Conservation (phyloP, 495 filamentous ascomycete genomes). For the Jackrogersella minutella region DNA sequence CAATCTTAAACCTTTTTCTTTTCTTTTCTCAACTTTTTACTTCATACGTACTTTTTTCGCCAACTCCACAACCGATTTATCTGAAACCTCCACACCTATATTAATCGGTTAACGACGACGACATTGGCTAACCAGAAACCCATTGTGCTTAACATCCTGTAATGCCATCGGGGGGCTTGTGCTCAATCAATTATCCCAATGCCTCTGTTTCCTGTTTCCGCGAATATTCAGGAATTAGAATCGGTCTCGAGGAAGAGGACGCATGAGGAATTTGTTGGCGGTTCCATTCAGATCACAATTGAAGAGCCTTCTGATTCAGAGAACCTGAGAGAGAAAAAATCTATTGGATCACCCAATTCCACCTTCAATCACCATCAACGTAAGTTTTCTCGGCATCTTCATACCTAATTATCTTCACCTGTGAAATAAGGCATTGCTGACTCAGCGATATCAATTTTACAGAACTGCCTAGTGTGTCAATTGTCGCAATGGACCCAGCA, state of each 20-base stretch:
- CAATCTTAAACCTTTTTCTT: too few relatives aligned
- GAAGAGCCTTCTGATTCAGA: slow-evolving; percentile 19
- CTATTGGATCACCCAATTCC: slow-evolving; percentile 4
- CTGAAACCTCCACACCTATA: too few relatives aligned
- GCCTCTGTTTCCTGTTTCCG: slow-evolving; percentile 51
- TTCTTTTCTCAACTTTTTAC: too few relatives aligned
- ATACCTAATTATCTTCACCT: too few relatives aligned
- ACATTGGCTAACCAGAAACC: too few relatives aligned
- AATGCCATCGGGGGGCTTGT: slow-evolving; percentile 4
- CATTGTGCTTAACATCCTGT: background rate
- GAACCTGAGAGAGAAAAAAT: slow-evolving; percentile 19
- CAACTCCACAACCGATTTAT: too few relatives aligned
- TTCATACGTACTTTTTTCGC: too few relatives aligned
- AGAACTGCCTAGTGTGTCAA: slow-evolving; percentile 21
- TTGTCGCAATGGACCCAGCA: slow-evolving; percentile 24
- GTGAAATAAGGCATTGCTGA: too few relatives aligned
- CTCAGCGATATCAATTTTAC: background rate
- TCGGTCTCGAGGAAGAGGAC: slow-evolving; percentile 45
- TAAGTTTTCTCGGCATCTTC: slow-evolving; percentile 32
- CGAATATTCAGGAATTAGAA: slow-evolving; percentile 48
- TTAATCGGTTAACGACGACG: too few relatives aligned
- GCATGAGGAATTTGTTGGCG: slow-evolving; percentile 47
- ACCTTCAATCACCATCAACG: slow-evolving; percentile 18
- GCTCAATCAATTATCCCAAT: slow-evolving; percentile 32
- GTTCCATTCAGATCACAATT: slow-evolving; percentile 4